These are phyloP conservation scores for Syzygium malaccense DNA, from an alignment of 441 rosid species.

Conservation along the genomic window DNA sequence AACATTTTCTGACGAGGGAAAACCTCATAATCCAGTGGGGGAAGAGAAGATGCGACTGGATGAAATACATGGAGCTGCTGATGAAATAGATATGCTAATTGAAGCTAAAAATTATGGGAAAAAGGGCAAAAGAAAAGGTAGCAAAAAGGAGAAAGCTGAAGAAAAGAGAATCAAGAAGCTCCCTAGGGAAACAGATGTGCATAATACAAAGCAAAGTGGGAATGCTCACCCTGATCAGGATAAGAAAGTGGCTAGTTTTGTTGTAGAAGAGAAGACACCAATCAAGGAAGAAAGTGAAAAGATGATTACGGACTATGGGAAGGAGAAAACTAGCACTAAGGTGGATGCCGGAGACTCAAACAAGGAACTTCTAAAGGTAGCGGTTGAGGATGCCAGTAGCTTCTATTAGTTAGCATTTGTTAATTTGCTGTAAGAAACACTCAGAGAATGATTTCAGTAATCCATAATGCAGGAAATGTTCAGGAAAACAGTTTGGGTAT, in stretches of 20 bases:
- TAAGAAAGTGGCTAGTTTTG: neutral
- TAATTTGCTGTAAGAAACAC: neutral
- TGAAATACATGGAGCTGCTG: neutral
- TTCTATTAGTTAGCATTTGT: neutral
- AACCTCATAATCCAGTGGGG: slow-evolving; percentile 8
- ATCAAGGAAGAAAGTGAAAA: neutral
- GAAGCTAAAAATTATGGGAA: slow-evolving; percentile 5
- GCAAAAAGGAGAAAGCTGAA: neutral
- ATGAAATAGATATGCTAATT: neutral
- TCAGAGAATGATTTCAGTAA: neutral
- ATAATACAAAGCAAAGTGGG: neutral
- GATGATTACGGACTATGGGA: neutral
- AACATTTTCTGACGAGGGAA: slow-evolving; percentile 36
- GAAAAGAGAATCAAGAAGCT: neutral
- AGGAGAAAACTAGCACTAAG: neutral
- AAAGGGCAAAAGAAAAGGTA: slow-evolving; percentile 3
- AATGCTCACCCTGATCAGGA: neutral
- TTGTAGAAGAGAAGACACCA: neutral
- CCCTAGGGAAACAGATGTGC: neutral
- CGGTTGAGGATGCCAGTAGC: neutral
- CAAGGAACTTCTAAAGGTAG: slow-evolving; percentile 27
- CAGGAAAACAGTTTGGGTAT: neutral
- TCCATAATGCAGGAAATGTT: neutral
- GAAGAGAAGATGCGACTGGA: slow-evolving; percentile 2
- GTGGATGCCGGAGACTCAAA: neutral